A percentile compares a stretch with the other conserved stretches of the same genome.
These are phyloP conservation scores for Sporobolomyces roseus DNA, from an alignment of 768 basidiomycete genomes.

Conservation along the genomic window DNA sequence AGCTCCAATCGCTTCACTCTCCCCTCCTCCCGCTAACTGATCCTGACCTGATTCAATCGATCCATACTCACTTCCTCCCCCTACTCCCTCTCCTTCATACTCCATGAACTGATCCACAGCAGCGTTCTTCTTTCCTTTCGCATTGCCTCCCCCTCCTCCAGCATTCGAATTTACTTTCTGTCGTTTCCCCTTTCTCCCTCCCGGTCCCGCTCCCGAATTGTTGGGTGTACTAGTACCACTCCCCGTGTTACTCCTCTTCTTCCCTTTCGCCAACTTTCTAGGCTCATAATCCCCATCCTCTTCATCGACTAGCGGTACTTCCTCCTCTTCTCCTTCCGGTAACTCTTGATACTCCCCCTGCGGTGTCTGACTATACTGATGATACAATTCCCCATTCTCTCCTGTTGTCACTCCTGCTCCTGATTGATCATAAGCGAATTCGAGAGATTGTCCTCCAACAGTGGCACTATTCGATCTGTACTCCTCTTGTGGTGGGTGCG, in stretches of 20 bases:
- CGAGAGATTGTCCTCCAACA: not conserved
- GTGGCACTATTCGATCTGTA: not conserved
- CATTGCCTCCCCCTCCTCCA: not conserved
- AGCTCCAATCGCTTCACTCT: not conserved
- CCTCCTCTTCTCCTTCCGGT: constrained; percentile 1
- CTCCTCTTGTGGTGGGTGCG: no score
- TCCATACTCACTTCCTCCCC: not conserved
- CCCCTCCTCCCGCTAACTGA: not conserved
- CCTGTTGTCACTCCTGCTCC: not conserved
- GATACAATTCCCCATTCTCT: not conserved
- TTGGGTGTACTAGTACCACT: constrained; percentile 1
- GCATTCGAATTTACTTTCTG: not conserved
- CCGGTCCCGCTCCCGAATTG: not conserved
- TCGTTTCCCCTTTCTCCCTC: constrained; percentile 7
- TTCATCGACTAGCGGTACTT: not conserved
- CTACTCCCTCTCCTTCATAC: not conserved
- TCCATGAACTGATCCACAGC: constrained; percentile 1
- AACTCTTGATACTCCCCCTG: not conserved
- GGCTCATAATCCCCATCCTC: constrained; percentile 18
- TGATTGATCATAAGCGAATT: no score
- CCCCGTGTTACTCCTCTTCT: constrained; percentile 3
- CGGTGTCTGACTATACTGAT: no score
- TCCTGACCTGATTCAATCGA: not conserved
- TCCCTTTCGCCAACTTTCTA: not conserved
- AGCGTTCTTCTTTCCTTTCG: not conserved